Percentiles rank a stretch among this genome's conserved stretches.
phyloP scores from a whole-genome alignment of 139 green algal species.

The Tetraselmis chui region DNA sequence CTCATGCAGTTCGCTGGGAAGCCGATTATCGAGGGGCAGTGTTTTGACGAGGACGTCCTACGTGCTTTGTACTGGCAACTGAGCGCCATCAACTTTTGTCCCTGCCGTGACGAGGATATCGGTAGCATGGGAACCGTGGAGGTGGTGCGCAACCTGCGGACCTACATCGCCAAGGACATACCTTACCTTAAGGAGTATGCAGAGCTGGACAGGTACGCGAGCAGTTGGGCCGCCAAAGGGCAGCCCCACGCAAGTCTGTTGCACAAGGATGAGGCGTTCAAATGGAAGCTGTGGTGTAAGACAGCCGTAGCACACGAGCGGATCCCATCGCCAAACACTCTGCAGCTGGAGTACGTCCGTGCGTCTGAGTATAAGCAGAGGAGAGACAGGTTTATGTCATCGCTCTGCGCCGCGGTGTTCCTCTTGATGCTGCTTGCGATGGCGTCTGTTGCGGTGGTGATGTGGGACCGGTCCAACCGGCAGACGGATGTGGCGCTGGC shows the following conservation, averaged over 20 bases:
- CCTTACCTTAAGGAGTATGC: not conserved
- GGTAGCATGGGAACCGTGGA: not conserved
- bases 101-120: not conserved
- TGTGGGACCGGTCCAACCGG: not conserved
- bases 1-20: not conserved
- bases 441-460: not conserved
- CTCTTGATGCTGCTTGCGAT: not conserved
- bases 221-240: not conserved
- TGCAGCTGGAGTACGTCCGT: not conserved
- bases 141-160: not conserved
- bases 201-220: not conserved
- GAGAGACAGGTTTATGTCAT: not conserved
- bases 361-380: not conserved
- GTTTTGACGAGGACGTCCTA: not conserved
- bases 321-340: not conserved
- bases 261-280: not conserved
- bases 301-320: not conserved
- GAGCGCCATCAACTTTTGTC: not conserved
- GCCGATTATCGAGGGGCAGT: not conserved
- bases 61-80: not conserved
- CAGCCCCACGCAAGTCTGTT: not conserved
- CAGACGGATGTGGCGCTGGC: not conserved
- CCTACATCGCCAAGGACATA: not conserved
- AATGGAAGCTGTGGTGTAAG: not conserved
- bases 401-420: not conserved